These are phyloP conservation scores for thale cress (Arabidopsis thaliana) DNA, from an alignment of 345 rosid genomes.

Conservation along the genomic window TAIR10.1 NC_003074.8:5595001-5595500, in stretches of 20 bases:
- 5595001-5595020: conserved; percentile 27
- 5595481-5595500: conserved; percentile 43
- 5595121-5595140: conserved; percentile 3
- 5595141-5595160: conserved; percentile 29
- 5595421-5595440: conserved; percentile 16
- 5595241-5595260: neutral
- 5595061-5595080: conserved; percentile 35
- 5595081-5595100: conserved; percentile 16
- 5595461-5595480: conserved; percentile 33
- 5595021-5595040: conserved; percentile 46
- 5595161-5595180: conserved; percentile 30
- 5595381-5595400: conserved; percentile 30
- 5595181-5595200: neutral
- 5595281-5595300: conserved; percentile 45
- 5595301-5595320: conserved; percentile 31
- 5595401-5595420: conserved; percentile 20
- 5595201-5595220: neutral
- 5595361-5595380: conserved; percentile 42
- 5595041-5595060: conserved; percentile 35
- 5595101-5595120: conserved; percentile 35
- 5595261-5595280: conserved; percentile 15
- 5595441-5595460: conserved; percentile 44
- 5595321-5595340: conserved; percentile 7
- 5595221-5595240: neutral
- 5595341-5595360: conserved; percentile 2